Evolutionary conservation across 352 stramenopile genomes (phyloP), one percentile per base, ranked within the genome.

Genomic region (Globisporangium takayamanum): DNA sequence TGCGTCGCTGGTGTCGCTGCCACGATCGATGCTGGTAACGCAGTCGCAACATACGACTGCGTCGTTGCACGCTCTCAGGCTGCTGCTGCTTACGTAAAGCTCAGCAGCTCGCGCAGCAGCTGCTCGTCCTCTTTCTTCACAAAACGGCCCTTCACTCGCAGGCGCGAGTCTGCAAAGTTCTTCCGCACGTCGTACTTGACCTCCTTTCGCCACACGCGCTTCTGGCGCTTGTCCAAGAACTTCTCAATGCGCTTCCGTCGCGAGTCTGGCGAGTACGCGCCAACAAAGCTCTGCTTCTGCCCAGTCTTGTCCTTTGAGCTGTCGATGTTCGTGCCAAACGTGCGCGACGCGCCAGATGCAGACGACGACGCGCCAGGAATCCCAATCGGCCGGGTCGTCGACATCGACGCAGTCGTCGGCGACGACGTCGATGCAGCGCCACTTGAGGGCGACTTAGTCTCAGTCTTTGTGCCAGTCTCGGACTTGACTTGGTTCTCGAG

Each of bases 121-220:
- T 96, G 80, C 64, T 97, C 88, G 67, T 99, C 96, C 72, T 99
- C 95, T 62, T 99, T 99, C 63, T 98, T 98, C 18, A 99, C 95
- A 67, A 99, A 99, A 2, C 95, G 82, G 14, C 96, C 92, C 71
- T 99, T 98, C 10, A 99, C 96, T 41, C 96, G 79, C 60, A 99
- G 67, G 63, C 96, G 78, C 66, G 91, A 98, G 74, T 99, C 96
- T 20, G 96, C 96, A 88, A 99, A 98, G 62, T 98, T 98, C 70
- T 99, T 99, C 10, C 96, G 79, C 39, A 98, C 95, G 71, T 98
- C 95, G 64, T 99, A 99, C 73, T 98, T 98, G 44, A 99, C 94
- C 55, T 92, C 80, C 70, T 97, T 98, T 41, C 80, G 72, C 86
- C 94, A 98, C 67, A 98, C 92, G 48, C 95, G 88, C 58, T 97